Evolutionary conservation across 257 asterid genomes (phyloP).

Genomic region (Gentiana dahurica): DNA sequence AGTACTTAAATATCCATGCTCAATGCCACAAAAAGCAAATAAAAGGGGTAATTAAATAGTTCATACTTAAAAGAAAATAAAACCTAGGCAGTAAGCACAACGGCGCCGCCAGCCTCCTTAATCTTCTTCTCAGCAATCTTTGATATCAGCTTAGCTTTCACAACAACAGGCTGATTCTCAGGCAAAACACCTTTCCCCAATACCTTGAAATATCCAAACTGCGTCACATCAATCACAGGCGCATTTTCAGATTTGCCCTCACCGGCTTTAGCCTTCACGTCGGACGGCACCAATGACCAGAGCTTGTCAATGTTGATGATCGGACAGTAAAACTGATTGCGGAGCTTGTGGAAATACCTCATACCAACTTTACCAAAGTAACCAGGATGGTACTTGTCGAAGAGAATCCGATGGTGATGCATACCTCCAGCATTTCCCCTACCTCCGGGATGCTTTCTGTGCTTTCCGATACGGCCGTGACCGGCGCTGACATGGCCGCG

Average conservation of each 20-base stretch:
- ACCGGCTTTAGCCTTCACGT: not conserved
- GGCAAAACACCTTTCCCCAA: conserved; percentile 9
- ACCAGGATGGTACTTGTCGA: conserved; percentile 71
- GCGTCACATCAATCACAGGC: conserved; percentile 3
- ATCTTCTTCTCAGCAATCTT: conserved; percentile 10
- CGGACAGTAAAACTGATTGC: conserved; percentile 5
- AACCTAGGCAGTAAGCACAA: conserved; percentile 35
- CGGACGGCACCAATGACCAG: conserved; percentile 10
- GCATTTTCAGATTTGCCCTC: conserved; percentile 17
- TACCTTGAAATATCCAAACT: conserved; percentile 54
- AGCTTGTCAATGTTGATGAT: conserved; percentile 8
- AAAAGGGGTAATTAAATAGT: not conserved
- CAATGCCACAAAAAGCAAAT: not conserved
- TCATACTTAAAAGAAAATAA: conserved; percentile 3
- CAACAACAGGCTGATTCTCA: conserved; percentile 4
- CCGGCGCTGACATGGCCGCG: conserved; percentile 80
- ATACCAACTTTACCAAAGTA: conserved; percentile 70
- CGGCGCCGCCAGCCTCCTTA: conserved; percentile 11
- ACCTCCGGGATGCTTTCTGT: conserved; percentile 71
- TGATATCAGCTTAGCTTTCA: conserved; percentile 8
- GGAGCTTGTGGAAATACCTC: conserved; percentile 19
- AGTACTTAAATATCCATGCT: not conserved
- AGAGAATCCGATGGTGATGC: conserved; percentile 76
- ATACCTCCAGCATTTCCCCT: conserved; percentile 76
- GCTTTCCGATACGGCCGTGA: conserved; percentile 67